Evolutionary conservation across 2,329 filamentous ascomycete species (phyloP).

Genomic region (Stenocarpella maydis): DNA sequence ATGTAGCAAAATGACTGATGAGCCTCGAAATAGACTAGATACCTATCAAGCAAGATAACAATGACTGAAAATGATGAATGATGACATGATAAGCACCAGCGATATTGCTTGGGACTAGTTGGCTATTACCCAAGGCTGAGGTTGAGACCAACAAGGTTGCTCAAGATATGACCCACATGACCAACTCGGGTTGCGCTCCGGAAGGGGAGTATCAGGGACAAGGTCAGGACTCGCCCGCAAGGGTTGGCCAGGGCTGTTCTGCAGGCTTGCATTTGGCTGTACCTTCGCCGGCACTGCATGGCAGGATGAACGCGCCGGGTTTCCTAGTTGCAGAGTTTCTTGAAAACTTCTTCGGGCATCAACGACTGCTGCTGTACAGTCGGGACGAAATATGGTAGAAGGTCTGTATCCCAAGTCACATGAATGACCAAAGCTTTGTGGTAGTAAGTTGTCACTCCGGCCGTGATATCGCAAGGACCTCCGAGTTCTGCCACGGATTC

Average conservation of each 20-base stretch:
- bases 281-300: too few relatives aligned
- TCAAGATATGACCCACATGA: background rate
- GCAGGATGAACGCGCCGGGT: too few relatives aligned
- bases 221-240: background rate
- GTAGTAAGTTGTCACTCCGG: too few relatives aligned
- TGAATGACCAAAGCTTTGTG: too few relatives aligned
- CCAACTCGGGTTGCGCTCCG: background rate
- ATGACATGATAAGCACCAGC: background rate
- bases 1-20: slow-evolving; percentile 12
- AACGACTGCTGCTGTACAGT: too few relatives aligned
- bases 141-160: background rate
- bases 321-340: too few relatives aligned
- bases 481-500: too few relatives aligned
- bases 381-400: too few relatives aligned
- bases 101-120: background rate
- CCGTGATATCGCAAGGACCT: too few relatives aligned
- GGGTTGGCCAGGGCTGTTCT: slow-evolving; percentile 22
- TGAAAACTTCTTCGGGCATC: too few relatives aligned
- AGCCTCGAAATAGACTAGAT: slow-evolving; percentile 21
- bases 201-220: background rate
- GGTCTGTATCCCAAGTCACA: too few relatives aligned
- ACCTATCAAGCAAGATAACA: slow-evolving; percentile 23
- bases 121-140: background rate
- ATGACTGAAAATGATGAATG: background rate
- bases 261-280: too few relatives aligned